A percentile compares a stretch with the other conserved stretches of the same genome.
Evolutionary conservation across 768 basidiomycete genomes (phyloP).

Genomic region (Leccinum rimulosum): DNA sequence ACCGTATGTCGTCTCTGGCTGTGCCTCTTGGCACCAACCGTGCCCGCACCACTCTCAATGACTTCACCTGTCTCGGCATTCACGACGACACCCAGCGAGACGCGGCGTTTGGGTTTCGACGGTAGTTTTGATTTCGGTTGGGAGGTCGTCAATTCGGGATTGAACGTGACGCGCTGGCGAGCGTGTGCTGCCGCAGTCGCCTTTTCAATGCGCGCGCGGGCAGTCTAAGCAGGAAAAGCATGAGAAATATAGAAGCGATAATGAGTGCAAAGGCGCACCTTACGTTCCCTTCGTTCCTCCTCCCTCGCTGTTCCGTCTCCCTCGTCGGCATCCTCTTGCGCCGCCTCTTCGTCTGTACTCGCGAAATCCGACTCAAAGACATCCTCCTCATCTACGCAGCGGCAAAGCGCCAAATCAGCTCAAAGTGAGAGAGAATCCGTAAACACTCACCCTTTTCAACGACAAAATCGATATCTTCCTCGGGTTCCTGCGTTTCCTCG

Average conservation of each 20-base stretch:
- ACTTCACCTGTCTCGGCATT: slow-evolving; percentile 64
- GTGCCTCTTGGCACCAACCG: slow-evolving; percentile 38
- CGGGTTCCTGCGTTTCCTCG: slow-evolving; percentile 42
- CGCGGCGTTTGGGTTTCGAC: slow-evolving; percentile 41
- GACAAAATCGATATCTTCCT: slow-evolving; percentile 74
- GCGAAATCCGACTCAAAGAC: slow-evolving; percentile 82
- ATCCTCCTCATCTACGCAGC: slow-evolving; percentile 68
- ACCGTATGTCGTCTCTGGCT: slow-evolving; percentile 69
- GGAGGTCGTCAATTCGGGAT: slow-evolving; percentile 45
- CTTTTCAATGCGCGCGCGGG: slow-evolving; percentile 55
- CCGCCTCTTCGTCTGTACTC: slow-evolving; percentile 71
- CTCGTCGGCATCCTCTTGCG: slow-evolving; percentile 49
- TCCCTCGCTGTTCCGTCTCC: slow-evolving; percentile 58
- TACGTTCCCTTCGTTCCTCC: slow-evolving; percentile 52
- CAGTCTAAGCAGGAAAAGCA: slow-evolving; percentile 39
- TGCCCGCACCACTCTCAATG: slow-evolving; percentile 33
- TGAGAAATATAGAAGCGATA: neutral
- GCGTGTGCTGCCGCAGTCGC: slow-evolving; percentile 65
- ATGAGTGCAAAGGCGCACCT: slow-evolving; percentile 7
- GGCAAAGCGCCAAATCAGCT: neutral
- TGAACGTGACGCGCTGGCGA: slow-evolving; percentile 64
- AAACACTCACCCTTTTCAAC: slow-evolving; percentile 53
- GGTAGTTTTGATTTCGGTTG: slow-evolving; percentile 25
- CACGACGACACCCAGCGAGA: slow-evolving; percentile 53
- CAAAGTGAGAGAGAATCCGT: neutral